Evolutionary conservation across 331 rosid genomes (phyloP).

Genomic region (Prunus yedoensis): DNA sequence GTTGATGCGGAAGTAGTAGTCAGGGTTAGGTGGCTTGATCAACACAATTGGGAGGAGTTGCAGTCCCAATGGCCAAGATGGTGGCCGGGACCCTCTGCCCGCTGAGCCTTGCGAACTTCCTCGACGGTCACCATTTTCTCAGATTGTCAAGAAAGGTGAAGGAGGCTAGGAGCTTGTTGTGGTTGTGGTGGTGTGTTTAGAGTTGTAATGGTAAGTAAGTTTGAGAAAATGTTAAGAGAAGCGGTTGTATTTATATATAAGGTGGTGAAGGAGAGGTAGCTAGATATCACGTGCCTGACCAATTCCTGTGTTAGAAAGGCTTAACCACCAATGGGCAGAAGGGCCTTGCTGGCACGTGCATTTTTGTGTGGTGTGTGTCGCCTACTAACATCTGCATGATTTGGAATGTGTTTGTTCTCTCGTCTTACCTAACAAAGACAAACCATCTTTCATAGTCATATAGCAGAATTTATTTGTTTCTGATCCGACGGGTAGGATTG

Average conservation of each 20-base stretch:
- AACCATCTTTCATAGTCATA: background rate
- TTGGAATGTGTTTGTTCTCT: background rate
- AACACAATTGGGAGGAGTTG: conserved; percentile 46
- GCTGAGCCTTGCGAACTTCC: conserved; percentile 46
- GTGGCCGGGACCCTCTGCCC: conserved; percentile 54
- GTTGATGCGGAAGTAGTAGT: conserved; percentile 52
- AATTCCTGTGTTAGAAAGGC: background rate
- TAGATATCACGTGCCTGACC: conserved; percentile 16
- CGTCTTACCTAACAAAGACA: conserved; percentile 8
- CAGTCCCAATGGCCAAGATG: conserved; percentile 52
- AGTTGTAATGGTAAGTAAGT: background rate
- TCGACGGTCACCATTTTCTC: conserved; percentile 43
- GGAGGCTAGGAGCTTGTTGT: too few species aligned
- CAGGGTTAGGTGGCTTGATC: conserved; percentile 50
- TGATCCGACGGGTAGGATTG: too few species aligned
- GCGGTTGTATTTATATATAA: conserved; percentile 7
- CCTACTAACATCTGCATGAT: background rate
- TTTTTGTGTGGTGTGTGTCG: conserved; percentile 1
- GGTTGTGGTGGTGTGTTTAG: background rate
- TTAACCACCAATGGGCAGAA: background rate
- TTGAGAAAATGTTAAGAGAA: background rate
- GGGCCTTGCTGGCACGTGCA: conserved; percentile 1
- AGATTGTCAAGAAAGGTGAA: too few species aligned
- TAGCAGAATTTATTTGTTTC: too few species aligned
- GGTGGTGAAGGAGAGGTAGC: background rate